Percentiles rank a stretch among this genome's conserved stretches.
Evolutionary conservation across 2,329 filamentous ascomycete genomes (phyloP).

Genomic region (Camillea tinctor): DNA sequence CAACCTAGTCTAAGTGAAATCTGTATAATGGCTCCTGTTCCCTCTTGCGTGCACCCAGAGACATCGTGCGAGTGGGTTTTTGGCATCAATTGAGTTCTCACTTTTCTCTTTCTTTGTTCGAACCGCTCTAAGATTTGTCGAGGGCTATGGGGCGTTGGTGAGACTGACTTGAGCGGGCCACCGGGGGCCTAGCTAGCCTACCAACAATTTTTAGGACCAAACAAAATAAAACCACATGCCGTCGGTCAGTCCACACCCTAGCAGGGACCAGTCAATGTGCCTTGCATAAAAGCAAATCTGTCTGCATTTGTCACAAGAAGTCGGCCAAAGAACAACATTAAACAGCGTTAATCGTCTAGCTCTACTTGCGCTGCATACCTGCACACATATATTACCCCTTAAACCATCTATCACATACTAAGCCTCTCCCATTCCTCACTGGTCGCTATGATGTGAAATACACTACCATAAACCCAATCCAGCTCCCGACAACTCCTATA

Average conservation of each 20-base stretch:
- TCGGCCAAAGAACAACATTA: not conserved
- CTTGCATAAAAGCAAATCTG: conserved; percentile 19
- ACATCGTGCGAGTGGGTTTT: conserved; percentile 1
- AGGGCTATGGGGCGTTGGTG: conserved; percentile 20
- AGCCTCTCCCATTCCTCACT: not conserved
- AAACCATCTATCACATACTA: not conserved
- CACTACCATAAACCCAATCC: conserved; percentile 90
- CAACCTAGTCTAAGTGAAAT: conserved; percentile 1
- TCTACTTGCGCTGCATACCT: not conserved
- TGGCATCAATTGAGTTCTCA: conserved; percentile 9
- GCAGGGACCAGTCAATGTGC: conserved; percentile 17
- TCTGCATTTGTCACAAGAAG: conserved; percentile 4
- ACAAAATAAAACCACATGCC: conserved; percentile 8
- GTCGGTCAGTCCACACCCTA: conserved; percentile 11
- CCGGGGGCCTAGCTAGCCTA: conserved; percentile 19
- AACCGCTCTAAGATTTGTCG: conserved; percentile 9
- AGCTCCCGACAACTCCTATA: conserved; percentile 91
- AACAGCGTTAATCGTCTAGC: conserved; percentile 15
- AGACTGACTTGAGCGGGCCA: conserved; percentile 12
- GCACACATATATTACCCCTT: conserved; percentile 14
- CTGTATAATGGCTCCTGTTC: conserved; percentile 3
- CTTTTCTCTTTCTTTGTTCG: conserved; percentile 10
- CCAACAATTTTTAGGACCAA: conserved; percentile 20
- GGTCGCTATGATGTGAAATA: conserved; percentile 64
- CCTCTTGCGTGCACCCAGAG: not conserved